Evolutionary conservation across 2,329 filamentous ascomycete species (phyloP).

Genomic region (Claviceps purpurea): DNA sequence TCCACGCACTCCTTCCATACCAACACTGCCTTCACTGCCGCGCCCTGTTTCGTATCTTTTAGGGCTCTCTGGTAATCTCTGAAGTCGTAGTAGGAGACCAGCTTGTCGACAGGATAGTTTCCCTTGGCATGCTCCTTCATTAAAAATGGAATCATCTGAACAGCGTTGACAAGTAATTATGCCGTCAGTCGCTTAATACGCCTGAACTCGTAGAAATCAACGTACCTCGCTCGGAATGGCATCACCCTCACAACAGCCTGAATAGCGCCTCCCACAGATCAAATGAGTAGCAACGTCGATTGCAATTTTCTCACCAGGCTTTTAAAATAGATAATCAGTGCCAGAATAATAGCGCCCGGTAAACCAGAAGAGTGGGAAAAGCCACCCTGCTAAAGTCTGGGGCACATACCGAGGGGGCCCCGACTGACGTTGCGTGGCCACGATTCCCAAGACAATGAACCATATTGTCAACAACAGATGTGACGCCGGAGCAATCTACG

Average conservation of each 20-base stretch:
- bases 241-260: slow-evolving; percentile 2
- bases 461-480: slow-evolving; percentile 30
- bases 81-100: slow-evolving; percentile 2
- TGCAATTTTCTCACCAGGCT: neutral
- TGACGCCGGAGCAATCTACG: slow-evolving; percentile 18
- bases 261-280: neutral
- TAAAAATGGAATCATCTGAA: slow-evolving; percentile 1
- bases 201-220: neutral
- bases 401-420: neutral
- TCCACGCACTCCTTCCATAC: neutral
- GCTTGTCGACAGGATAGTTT: neutral
- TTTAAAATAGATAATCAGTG: neutral
- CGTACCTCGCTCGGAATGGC: slow-evolving; percentile 1
- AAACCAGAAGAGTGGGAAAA: neutral
- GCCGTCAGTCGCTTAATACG: neutral
- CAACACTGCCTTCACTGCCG: slow-evolving; percentile 16
- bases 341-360: neutral
- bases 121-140: neutral
- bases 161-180: too few relatives aligned
- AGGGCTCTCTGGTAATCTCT: neutral
- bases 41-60: slow-evolving; percentile 11
- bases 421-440: neutral
- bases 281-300: neutral
- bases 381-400: neutral
- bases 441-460: slow-evolving; percentile 27